Conservation (phyloP, 2,329 filamentous ascomycete genomes). For the Colletotrichum limetticola region DNA sequence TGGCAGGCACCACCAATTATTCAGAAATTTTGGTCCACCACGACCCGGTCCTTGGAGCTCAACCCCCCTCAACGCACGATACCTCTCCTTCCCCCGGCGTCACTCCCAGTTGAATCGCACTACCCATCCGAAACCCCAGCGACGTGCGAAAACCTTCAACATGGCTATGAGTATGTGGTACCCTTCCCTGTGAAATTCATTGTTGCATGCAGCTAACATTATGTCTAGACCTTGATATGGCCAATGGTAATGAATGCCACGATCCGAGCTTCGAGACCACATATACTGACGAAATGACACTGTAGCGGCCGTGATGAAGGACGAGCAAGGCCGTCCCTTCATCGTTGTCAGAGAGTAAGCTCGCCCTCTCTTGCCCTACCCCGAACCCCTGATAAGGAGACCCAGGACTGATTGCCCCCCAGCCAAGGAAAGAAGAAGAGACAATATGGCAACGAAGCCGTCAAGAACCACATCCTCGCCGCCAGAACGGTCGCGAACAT, state of each 20-base stretch:
- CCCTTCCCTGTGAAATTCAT: neutral
- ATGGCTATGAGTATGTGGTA: conserved; percentile 41
- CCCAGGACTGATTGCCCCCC: conserved; percentile 38
- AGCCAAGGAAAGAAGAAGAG: conserved; percentile 98
- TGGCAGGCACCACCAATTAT: conserved; percentile 37
- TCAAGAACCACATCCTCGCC: conserved; percentile 98
- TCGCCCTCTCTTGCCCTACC: conserved; percentile 14
- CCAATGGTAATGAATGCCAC: conserved; percentile 72
- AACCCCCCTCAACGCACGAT: conserved; percentile 35
- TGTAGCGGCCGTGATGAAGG: conserved; percentile 83
- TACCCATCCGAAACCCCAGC: conserved; percentile 1
- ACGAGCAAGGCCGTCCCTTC: conserved; percentile 96
- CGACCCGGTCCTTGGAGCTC: conserved; percentile 34
- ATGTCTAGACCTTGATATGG: conserved; percentile 79
- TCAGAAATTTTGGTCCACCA: conserved; percentile 39
- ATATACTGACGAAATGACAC: conserved; percentile 33
- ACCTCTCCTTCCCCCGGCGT: conserved; percentile 24
- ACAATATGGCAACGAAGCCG: conserved; percentile 94
- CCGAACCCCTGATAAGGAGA: conserved; percentile 7
- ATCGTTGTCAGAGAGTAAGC: conserved; percentile 97
- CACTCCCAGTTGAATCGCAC: conserved; percentile 30
- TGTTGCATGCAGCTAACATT: conserved; percentile 46
- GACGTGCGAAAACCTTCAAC: conserved; percentile 33
- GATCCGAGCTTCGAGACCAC: conserved; percentile 27
- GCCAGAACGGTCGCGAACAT: conserved; percentile 96